Evolutionary conservation across 306 rosid genomes (phyloP).

Genomic region (Rosa persica): DNA sequence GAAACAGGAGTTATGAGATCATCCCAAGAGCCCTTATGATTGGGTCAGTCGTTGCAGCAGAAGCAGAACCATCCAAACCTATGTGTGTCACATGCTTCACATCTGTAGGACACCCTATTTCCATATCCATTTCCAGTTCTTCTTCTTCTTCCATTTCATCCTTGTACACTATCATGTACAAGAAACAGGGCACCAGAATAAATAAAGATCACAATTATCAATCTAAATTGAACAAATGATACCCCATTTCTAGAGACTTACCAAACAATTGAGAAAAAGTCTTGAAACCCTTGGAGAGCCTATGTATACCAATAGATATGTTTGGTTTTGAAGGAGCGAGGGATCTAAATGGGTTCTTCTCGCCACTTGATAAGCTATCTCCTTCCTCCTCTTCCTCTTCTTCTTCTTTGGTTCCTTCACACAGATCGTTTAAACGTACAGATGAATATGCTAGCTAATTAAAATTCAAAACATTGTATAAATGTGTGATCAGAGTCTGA

Average conservation of each 20-base stretch:
- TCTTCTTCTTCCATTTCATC: conserved; percentile 49
- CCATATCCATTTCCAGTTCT: conserved; percentile 56
- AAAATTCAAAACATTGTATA: not conserved
- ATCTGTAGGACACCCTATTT: conserved; percentile 88
- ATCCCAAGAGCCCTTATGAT: conserved; percentile 44
- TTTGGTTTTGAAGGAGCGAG: conserved; percentile 60
- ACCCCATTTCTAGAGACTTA: conserved; percentile 24
- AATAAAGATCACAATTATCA: not conserved
- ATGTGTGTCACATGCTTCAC: conserved; percentile 98
- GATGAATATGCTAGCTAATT: conserved; percentile 5
- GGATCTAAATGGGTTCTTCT: conserved; percentile 52
- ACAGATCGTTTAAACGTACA: not conserved
- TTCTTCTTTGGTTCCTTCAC: conserved; percentile 44
- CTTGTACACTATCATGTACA: conserved; percentile 45
- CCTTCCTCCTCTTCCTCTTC: conserved; percentile 37
- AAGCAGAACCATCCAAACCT: conserved; percentile 63
- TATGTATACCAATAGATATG: conserved; percentile 55
- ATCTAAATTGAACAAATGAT: not conserved
- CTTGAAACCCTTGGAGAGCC: conserved; percentile 83
- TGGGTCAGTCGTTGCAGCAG: conserved; percentile 28
- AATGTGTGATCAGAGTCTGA: conserved; percentile 22
- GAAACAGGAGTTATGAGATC: conserved; percentile 51
- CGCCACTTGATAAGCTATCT: conserved; percentile 51
- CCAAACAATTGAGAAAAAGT: conserved; percentile 84
- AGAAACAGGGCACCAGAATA: not conserved